phyloP scores from a whole-genome alignment of 805 yeast genomes.

The Candida oleophila region DNA sequence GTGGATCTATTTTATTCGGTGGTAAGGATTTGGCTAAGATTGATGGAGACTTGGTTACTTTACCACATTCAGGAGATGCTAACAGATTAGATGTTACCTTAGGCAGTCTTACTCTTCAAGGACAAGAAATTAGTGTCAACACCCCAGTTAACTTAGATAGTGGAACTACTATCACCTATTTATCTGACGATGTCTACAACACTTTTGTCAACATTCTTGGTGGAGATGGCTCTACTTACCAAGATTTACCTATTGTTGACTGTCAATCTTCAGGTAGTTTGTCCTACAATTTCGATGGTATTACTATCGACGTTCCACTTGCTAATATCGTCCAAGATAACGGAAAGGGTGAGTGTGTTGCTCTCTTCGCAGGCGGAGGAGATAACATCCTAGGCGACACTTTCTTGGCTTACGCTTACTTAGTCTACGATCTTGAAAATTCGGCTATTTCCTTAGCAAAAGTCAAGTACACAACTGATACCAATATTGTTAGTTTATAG shows the following conservation, averaged over 20 bases:
- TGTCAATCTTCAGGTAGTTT: slow-evolving; percentile 2
- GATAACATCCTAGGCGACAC: slow-evolving; percentile 53
- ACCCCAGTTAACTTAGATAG: slow-evolving; percentile 2
- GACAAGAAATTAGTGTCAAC: slow-evolving; percentile 7
- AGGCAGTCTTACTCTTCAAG: slow-evolving; percentile 28
- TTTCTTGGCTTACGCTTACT: slow-evolving; percentile 61
- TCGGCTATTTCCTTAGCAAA: slow-evolving; percentile 53
- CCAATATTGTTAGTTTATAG: slow-evolving; percentile 33
- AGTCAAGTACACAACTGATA: slow-evolving; percentile 25
- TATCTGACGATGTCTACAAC: background rate
- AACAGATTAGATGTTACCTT: slow-evolving; percentile 47
- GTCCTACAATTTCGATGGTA: slow-evolving; percentile 7
- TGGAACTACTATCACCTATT: slow-evolving; percentile 7
- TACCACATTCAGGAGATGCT: slow-evolving; percentile 16
- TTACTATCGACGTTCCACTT: slow-evolving; percentile 8
- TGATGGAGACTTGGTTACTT: slow-evolving; percentile 7
- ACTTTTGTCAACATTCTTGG: background rate
- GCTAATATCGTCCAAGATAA: background rate
- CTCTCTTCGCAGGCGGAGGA: background rate
- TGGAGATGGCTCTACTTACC: background rate
- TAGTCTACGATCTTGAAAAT: slow-evolving; percentile 63
- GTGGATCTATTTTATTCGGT: slow-evolving; percentile 29
- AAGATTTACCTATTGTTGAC: background rate
- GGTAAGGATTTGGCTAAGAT: slow-evolving; percentile 27
- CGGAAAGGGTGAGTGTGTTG: background rate